Conservation (phyloP, 257 asterid species). For the Lycium ferocissimum region DNA sequence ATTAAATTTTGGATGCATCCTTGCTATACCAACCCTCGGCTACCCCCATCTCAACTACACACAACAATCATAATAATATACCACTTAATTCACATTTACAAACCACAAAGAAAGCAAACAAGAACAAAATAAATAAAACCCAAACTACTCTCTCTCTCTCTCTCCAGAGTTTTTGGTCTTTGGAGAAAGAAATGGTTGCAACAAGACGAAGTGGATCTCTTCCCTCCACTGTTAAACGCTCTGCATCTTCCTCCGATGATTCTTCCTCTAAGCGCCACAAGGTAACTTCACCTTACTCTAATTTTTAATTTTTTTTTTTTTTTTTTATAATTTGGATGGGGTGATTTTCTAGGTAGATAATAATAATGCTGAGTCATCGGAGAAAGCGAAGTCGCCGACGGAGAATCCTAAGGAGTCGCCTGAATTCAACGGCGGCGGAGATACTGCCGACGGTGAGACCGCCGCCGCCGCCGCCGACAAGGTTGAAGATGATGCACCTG, state of each 20-base stretch:
- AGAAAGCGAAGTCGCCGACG: constrained; percentile 53
- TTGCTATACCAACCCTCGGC: neutral
- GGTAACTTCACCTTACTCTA: constrained; percentile 43
- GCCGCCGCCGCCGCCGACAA: constrained; percentile 31
- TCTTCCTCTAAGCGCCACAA: constrained; percentile 83
- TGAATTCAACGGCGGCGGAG: too few species aligned
- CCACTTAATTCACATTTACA: neutral
- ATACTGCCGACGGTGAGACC: constrained; percentile 32
- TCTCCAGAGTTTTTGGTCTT: constrained; percentile 4
- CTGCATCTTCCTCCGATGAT: constrained; percentile 72
- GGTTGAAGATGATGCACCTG: constrained; percentile 36
- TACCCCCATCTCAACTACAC: neutral
- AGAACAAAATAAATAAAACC: constrained; percentile 7
- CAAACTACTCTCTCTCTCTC: constrained; percentile 14
- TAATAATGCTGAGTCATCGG: constrained; percentile 45
- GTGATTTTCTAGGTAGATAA: constrained; percentile 50
- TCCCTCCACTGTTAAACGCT: constrained; percentile 73
- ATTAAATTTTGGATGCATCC: too few species aligned
- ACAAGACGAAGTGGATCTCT: constrained; percentile 97
- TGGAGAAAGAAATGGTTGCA: constrained; percentile 63
- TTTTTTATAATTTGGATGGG: neutral
- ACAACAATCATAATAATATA: too few species aligned
- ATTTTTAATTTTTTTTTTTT: constrained; percentile 28
- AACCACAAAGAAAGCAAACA: neutral
- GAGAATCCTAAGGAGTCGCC: constrained; percentile 69